Evolutionary conservation across 148 eudicot species (phyloP), one percentile per base, ranked within the genome.

Genomic region (Drosera capensis): DNA sequence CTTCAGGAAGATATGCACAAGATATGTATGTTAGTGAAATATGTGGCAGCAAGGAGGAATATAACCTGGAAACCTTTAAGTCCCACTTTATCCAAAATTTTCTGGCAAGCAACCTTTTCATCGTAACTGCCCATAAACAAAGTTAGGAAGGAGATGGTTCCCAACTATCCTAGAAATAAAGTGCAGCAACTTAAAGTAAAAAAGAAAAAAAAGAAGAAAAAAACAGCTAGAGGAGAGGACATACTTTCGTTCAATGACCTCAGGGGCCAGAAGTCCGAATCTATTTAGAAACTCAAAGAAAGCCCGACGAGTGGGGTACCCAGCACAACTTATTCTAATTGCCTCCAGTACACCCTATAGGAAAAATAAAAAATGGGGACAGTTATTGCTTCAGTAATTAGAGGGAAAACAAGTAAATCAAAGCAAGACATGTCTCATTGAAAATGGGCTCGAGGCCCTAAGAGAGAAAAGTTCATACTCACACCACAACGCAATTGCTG

Each of bases 401-500:
- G 38, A 14, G n/a, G 38, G 13, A n/a, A 13, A 24, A 34, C 1
- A 15, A 40, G 43, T 16, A 25, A 26, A 44, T 41, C 11, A 26
- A n/a, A 21, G 31, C 36, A 43, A 4, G 23, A 13, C 41, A 13
- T 37, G 49, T 19, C 16, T n/a, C 41, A 19, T 40, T 14, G 41
- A 51, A 56, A 22, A 43, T 31, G 23, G 45, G 38, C 18, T 14
- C 36, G 20, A 43, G 35, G 8, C 7, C 14, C 48, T 13, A 34
- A 34, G 9, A 34, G 38, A 53, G 42, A 47, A 55, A 57, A n/a
- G n/a, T n/a, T 11, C 49, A 37, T 52, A 85, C 95, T 92, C 71
- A 92, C 99, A 59, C 99, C 99, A 79, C 99, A 92, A 34, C 95
- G 95, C 60, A 92, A 45, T 68, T 92, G 99, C 65, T 85, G 99